Conservation (phyloP, 148 eudicot genomes). For the Nepenthes mirabilis region DNA sequence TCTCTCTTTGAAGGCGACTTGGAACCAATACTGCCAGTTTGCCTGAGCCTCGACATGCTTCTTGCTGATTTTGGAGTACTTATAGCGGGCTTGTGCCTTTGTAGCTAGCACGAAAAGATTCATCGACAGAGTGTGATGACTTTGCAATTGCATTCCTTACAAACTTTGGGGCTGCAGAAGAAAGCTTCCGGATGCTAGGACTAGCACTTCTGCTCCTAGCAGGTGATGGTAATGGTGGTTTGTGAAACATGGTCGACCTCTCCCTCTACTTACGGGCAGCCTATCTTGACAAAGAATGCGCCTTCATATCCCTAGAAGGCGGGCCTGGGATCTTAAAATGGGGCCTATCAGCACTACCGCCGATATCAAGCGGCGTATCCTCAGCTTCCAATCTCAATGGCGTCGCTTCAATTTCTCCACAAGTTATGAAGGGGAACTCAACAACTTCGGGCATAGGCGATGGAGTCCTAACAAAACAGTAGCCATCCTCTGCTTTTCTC, state of each 20-base stretch:
- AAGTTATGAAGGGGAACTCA: conserved; percentile 76
- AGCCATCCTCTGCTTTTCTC: conserved; percentile 74
- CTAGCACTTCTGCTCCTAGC: conserved; percentile 82
- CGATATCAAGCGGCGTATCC: conserved; percentile 86
- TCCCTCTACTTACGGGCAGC: conserved; percentile 80
- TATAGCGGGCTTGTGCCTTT: conserved; percentile 67
- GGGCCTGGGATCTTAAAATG: conserved; percentile 77
- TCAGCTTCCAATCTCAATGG: conserved; percentile 75
- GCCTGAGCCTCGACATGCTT: conserved; percentile 67
- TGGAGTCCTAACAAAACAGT: conserved; percentile 64
- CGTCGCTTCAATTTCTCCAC: conserved; percentile 98
- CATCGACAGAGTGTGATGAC: conserved; percentile 52
- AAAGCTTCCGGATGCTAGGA: conserved; percentile 52
- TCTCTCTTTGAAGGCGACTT: conserved; percentile 73
- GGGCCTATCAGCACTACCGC: conserved; percentile 79
- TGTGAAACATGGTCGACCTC: conserved; percentile 66
- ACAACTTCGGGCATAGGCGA: conserved; percentile 92
- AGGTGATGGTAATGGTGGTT: conserved; percentile 76
- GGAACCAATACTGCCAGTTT: conserved; percentile 37
- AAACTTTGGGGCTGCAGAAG: conserved; percentile 90
- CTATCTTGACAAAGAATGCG: conserved; percentile 78
- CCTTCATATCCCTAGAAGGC: conserved; percentile 76
- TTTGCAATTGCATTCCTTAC: conserved; percentile 83
- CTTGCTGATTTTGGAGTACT: conserved; percentile 69
- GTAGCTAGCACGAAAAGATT: conserved; percentile 89